Percentiles rank a stretch among this genome's conserved stretches.
Conservation (phyloP, 2,329 filamentous ascomycete species). For the Colletotrichum brevisporum region DNA sequence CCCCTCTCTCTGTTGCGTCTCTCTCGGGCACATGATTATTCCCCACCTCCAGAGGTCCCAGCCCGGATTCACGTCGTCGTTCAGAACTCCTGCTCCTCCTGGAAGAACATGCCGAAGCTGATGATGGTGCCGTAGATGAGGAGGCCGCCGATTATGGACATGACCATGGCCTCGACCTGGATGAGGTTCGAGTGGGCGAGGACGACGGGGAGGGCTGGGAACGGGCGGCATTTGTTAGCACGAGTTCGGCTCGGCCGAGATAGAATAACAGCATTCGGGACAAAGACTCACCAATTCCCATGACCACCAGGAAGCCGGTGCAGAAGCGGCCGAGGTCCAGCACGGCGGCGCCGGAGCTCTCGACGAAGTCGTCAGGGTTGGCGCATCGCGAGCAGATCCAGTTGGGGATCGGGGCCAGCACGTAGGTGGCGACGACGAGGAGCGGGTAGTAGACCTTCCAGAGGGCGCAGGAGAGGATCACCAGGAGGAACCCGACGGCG, state of each 20-base stretch:
- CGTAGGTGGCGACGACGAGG: conserved; percentile 95
- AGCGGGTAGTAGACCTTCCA: conserved; percentile 96
- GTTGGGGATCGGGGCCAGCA: conserved; percentile 94
- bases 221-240: conserved; percentile 25
- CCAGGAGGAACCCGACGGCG: conserved; percentile 97
- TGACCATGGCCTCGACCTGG: conserved; percentile 86
- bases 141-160: conserved; percentile 93
- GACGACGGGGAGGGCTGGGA: conserved; percentile 84
- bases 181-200: conserved; percentile 92
- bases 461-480: conserved; percentile 96
- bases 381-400: conserved; percentile 93
- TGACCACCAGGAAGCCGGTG: conserved; percentile 95
- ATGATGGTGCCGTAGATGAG: conserved; percentile 99
- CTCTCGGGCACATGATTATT: conserved; percentile 6
- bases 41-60: neutral
- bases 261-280: neutral
- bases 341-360: conserved; percentile 85
- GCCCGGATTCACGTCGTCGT: conserved; percentile 10
- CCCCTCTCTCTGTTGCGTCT: neutral
- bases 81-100: conserved; percentile 96
- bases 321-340: conserved; percentile 94
- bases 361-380: conserved; percentile 95
- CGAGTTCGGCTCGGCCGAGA: too few species aligned
- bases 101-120: conserved; percentile 98
- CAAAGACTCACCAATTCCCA: conserved; percentile 88